These are phyloP conservation scores for Clathrospora elynae DNA, from an alignment of 2,329 filamentous ascomycete genomes.

Conservation along the genomic window DNA sequence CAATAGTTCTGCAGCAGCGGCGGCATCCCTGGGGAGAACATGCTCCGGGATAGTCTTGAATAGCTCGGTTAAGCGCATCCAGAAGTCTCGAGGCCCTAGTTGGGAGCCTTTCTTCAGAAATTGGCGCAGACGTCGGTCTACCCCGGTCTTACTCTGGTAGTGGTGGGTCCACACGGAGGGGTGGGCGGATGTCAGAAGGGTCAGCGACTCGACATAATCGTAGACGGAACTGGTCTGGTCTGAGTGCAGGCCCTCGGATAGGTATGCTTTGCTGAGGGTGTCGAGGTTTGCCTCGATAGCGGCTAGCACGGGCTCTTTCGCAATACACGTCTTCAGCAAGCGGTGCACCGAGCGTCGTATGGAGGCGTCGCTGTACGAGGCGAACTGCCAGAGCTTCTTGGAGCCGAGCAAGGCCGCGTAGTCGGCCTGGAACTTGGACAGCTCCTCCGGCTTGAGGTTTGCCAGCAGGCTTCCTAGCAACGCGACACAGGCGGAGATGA, in stretches of 20 bases:
- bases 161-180: constrained; percentile 75
- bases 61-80: constrained; percentile 69
- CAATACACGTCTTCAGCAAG: constrained; percentile 59
- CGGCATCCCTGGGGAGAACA: constrained; percentile 59
- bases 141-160: constrained; percentile 63
- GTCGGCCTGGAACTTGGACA: constrained; percentile 63
- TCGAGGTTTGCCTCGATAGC: constrained; percentile 51
- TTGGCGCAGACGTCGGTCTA: constrained; percentile 64
- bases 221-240: constrained; percentile 75
- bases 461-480: constrained; percentile 61
- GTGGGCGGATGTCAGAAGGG: constrained; percentile 66
- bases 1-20: constrained; percentile 66
- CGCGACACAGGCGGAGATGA: constrained; percentile 65
- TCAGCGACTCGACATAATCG: constrained; percentile 71
- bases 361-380: constrained; percentile 60
- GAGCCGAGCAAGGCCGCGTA: constrained; percentile 71
- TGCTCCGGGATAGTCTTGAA: constrained; percentile 62
- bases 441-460: constrained; percentile 55
- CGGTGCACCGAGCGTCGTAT: constrained; percentile 64
- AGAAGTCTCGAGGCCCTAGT: constrained; percentile 72
- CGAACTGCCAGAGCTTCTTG: constrained; percentile 65
- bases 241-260: constrained; percentile 74
- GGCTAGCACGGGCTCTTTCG: constrained; percentile 51
- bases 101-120: constrained; percentile 87
- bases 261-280: constrained; percentile 69